These are phyloP conservation scores for Erysimum cheiri DNA, from an alignment of 441 rosid genomes.

Conservation along the genomic window DNA sequence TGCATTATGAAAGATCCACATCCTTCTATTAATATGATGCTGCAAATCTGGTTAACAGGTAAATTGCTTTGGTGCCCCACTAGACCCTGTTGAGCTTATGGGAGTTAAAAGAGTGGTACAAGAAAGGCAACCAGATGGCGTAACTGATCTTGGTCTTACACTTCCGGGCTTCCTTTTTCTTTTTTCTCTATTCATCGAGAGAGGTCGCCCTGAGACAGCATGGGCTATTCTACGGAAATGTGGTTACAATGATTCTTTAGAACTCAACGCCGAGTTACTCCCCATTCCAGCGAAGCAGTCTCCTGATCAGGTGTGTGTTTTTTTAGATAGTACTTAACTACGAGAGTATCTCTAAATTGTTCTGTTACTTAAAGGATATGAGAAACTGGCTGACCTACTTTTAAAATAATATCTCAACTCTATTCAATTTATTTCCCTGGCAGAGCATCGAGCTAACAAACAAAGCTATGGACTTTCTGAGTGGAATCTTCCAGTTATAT, in stretches of 20 bases:
- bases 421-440: constrained; percentile 34
- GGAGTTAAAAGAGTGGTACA: constrained; percentile 74
- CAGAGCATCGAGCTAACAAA: constrained; percentile 75
- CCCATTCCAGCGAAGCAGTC: constrained; percentile 56
- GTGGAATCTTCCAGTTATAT: constrained; percentile 60
- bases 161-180: constrained; percentile 72
- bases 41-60: constrained; percentile 51
- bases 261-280: constrained; percentile 60
- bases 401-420: neutral
- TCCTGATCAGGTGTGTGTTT: constrained; percentile 66
- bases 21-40: constrained; percentile 29
- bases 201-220: constrained; percentile 76
- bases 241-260: constrained; percentile 70
- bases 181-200: constrained; percentile 76
- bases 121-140: constrained; percentile 74
- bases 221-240: constrained; percentile 81
- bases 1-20: constrained; percentile 17
- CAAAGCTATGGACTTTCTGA: constrained; percentile 58
- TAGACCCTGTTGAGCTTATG: constrained; percentile 72
- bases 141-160: constrained; percentile 73
- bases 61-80: constrained; percentile 69
- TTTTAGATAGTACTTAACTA: neutral
- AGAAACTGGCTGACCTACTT: constrained; percentile 22
- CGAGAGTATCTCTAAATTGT: constrained; percentile 8
- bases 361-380: constrained; percentile 6